phyloP scores from a whole-genome alignment of 176 grass and related monocot genomes.

The Saccharum officinarum region DNA sequence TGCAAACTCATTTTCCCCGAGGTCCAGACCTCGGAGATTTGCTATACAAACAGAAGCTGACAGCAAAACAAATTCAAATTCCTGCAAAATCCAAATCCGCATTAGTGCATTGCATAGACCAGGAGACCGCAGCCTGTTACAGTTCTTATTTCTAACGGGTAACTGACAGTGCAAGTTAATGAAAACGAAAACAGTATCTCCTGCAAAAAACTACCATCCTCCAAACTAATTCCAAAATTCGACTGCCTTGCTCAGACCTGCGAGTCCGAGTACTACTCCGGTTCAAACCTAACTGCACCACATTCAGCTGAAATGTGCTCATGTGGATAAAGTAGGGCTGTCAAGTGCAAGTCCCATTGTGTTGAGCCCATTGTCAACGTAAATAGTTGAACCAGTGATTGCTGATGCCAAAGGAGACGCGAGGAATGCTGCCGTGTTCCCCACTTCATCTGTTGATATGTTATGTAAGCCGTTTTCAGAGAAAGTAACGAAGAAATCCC shows the following conservation, averaged over 20 bases:
- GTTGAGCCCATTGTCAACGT: conserved; percentile 90
- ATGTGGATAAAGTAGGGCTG: conserved; percentile 62
- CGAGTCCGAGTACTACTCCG: not conserved
- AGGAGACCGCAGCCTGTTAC: not conserved
- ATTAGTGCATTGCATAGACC: not conserved
- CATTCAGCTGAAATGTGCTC: not conserved
- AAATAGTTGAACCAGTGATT: conserved; percentile 82
- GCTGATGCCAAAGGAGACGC: conserved; percentile 89
- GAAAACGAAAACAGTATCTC: not conserved
- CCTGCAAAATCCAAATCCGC: not conserved
- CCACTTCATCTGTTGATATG: conserved; percentile 74
- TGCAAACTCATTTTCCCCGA: not conserved
- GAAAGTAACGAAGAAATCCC: not conserved
- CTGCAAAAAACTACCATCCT: not conserved
- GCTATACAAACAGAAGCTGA: not conserved
- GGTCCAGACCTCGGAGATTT: not conserved
- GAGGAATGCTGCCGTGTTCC: conserved; percentile 83
- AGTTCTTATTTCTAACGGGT: not conserved
- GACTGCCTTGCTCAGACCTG: not conserved
- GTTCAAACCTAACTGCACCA: not conserved
- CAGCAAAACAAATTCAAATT: not conserved
- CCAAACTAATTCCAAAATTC: not conserved
- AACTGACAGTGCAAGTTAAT: not conserved
- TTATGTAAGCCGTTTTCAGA: not conserved
- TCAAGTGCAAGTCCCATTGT: conserved; percentile 85